A percentile compares a stretch with the other conserved stretches of the same genome.
phyloP scores from a whole-genome alignment of 495 filamentous ascomycete species.

The Aspergillus kassunensis region DNA sequence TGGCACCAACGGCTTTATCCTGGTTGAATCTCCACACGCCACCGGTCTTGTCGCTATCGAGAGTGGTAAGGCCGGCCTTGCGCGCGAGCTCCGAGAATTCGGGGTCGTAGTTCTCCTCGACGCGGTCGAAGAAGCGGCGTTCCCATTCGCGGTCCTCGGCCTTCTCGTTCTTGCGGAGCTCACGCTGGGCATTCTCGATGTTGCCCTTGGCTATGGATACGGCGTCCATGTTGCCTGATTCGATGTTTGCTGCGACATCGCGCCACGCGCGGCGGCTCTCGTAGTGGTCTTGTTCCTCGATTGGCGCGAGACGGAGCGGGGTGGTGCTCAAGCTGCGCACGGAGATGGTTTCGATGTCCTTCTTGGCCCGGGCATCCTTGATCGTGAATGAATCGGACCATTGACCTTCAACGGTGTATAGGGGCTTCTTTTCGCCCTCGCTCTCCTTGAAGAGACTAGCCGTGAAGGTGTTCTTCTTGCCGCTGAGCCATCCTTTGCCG shows the following conservation, averaged over 20 bases:
- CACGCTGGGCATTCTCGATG: constrained; percentile 88
- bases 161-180: constrained; percentile 76
- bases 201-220: constrained; percentile 75
- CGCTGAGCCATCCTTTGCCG: constrained; percentile 88
- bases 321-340: constrained; percentile 58
- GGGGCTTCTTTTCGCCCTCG: constrained; percentile 70
- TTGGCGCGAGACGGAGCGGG: constrained; percentile 64
- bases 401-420: constrained; percentile 85
- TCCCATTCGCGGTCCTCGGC: constrained; percentile 76
- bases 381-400: constrained; percentile 87
- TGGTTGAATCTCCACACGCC: constrained; percentile 85
- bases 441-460: constrained; percentile 69
- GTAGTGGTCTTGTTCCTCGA: constrained; percentile 79
- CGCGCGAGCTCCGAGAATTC: constrained; percentile 57
- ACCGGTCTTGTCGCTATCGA: constrained; percentile 76
- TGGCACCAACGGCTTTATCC: constrained; percentile 52
- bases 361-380: constrained; percentile 66
- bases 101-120: constrained; percentile 47
- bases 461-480: constrained; percentile 90
- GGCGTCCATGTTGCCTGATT: constrained; percentile 75
- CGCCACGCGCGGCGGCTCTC: constrained; percentile 88
- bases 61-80: constrained; percentile 48
- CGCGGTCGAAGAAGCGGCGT: constrained; percentile 72
- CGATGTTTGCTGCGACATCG: constrained; percentile 76
- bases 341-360: constrained; percentile 65